These are phyloP conservation scores for Entophlyctis luteolus DNA, from an alignment of 192 early-diverging fungal genomes.

Conservation along the genomic window DNA sequence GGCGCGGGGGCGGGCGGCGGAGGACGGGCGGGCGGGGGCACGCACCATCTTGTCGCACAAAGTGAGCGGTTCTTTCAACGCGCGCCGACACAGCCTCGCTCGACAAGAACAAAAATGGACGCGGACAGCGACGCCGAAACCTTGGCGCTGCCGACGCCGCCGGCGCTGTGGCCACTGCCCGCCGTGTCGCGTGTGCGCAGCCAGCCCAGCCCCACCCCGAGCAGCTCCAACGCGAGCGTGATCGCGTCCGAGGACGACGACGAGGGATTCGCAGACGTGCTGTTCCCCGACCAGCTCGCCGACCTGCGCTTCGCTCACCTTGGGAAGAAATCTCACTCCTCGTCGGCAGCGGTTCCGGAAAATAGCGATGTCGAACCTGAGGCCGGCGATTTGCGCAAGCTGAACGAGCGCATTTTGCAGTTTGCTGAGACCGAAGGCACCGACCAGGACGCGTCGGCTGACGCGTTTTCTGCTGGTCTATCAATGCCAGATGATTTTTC, in stretches of 20 bases:
- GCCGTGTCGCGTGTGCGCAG: too few relatives aligned
- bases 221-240: conserved; percentile 35
- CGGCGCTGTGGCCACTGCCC: too few relatives aligned
- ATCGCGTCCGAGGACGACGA: conserved; percentile 46
- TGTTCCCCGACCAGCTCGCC: conserved; percentile 26
- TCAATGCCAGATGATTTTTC: conserved; percentile 16
- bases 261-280: conserved; percentile 42
- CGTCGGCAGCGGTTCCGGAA: neutral
- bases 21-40: neutral
- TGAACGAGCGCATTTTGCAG: neutral
- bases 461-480: neutral
- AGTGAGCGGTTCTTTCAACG: neutral
- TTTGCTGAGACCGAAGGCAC: neutral
- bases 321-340: neutral
- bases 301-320: neutral
- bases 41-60: neutral
- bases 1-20: neutral
- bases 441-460: neutral
- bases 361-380: neutral
- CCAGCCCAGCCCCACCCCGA: conserved; percentile 35
- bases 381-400: conserved; percentile 1
- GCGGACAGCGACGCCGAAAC: too few relatives aligned
- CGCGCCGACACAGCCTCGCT: too few relatives aligned
- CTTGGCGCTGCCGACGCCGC: too few relatives aligned
- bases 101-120: too few relatives aligned